Evolutionary conservation across 1,284 basidiomycete species (phyloP).

Genomic region (Irpex sp.): DNA sequence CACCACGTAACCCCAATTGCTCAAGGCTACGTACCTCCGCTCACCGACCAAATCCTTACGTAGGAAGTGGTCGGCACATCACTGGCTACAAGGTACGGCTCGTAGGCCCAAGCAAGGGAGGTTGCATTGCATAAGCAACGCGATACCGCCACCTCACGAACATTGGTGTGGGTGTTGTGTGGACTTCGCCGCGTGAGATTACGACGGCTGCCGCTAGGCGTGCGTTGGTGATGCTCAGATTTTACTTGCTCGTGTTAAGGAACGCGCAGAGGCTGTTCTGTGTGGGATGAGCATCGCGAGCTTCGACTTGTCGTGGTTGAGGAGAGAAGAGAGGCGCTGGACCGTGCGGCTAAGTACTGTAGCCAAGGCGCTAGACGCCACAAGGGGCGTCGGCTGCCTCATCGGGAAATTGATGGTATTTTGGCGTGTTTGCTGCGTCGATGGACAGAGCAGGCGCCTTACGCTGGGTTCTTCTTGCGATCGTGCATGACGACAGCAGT

Average conservation of each 20-base stretch:
- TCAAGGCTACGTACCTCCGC: too few relatives aligned
- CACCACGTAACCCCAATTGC: too few relatives aligned
- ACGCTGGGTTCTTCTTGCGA: background rate
- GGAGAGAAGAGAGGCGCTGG: slow-evolving; percentile 28
- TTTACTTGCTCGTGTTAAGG: slow-evolving; percentile 32
- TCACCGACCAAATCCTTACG: too few relatives aligned
- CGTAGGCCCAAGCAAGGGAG: too few relatives aligned
- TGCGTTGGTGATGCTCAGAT: slow-evolving; percentile 21
- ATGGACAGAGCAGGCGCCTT: background rate
- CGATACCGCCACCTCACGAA: too few relatives aligned
- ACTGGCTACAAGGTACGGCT: too few relatives aligned
- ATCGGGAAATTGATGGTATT: background rate
- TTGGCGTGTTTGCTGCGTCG: background rate
- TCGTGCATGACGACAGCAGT: background rate
- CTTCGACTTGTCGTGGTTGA: slow-evolving; percentile 32
- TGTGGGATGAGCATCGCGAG: background rate
- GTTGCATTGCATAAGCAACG: too few relatives aligned
- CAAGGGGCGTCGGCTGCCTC: background rate
- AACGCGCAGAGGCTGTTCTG: background rate
- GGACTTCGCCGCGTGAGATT: too few relatives aligned
- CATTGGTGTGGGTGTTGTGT: too few relatives aligned
- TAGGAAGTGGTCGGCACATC: too few relatives aligned
- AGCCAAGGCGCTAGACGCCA: background rate
- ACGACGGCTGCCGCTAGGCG: too few relatives aligned
- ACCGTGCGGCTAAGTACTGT: background rate